Percentiles rank a stretch among this genome's conserved stretches.
phyloP scores from a whole-genome alignment of 768 basidiomycete species.

The Pisolithus marmoratus region DNA sequence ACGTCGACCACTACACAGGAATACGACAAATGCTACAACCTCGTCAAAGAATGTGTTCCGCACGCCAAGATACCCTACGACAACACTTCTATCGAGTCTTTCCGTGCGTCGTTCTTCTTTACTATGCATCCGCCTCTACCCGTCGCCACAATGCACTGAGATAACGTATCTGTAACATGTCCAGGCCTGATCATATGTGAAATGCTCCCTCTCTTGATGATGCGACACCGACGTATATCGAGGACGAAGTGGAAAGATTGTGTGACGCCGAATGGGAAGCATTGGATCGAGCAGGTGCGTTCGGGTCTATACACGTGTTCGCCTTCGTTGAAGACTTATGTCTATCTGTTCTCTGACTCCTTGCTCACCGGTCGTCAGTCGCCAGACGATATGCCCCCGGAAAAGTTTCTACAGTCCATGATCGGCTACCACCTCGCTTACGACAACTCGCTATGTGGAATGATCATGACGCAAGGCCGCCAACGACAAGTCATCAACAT shows the following conservation, averaged over 20 bases:
- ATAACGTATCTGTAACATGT: conserved; percentile 3
- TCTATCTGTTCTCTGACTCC: neutral
- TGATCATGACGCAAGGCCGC: conserved; percentile 79
- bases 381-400: conserved; percentile 56
- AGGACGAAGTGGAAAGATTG: conserved; percentile 69
- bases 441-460: conserved; percentile 68
- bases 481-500: conserved; percentile 75
- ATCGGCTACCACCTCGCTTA: conserved; percentile 75
- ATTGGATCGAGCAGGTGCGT: conserved; percentile 76
- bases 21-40: conserved; percentile 61
- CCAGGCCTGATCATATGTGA: conserved; percentile 66
- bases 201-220: conserved; percentile 78
- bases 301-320: neutral
- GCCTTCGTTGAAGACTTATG: neutral
- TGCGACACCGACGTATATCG: conserved; percentile 77
- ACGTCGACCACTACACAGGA: conserved; percentile 41
- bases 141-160: neutral
- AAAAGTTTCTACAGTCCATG: conserved; percentile 63
- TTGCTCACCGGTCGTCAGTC: conserved; percentile 28
- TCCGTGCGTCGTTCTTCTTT: conserved; percentile 46
- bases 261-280: conserved; percentile 57
- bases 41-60: conserved; percentile 56
- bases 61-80: conserved; percentile 50
- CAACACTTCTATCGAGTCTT: conserved; percentile 54
- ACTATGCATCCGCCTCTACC: neutral